Base-by-base conservation (phyloP, 257 asterid species). In the Jacaranda mimosifolia region DNA sequence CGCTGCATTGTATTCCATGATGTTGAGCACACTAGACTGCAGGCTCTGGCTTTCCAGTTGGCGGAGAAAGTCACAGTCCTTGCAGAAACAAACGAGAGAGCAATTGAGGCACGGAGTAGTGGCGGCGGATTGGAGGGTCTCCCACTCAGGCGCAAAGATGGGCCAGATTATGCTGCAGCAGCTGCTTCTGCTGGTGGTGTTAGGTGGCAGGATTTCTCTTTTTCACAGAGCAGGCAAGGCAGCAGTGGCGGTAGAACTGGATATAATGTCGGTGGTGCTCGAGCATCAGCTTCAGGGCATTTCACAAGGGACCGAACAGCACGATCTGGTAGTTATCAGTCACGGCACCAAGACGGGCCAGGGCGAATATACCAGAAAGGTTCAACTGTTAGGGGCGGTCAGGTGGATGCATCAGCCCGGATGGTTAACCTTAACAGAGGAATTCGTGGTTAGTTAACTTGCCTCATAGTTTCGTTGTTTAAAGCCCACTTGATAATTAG, bases 401-500 rank as follows among this genome's bases (percentile, higher is more conserved):
- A 91, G 53, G 80, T 73, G 79, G 98, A 94, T 79, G 78, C 85
- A 1, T 89, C 94, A 0, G 81, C 87, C 12, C 86, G 98, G 26
- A 91, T 94, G 98, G 98, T 95, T 42, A 95, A 80, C 79, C 97
- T 95, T 36, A 95, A 86, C 89, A 84, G 91, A 59, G 97, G 98
- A 13, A 79, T 78, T 58, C 92, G 96, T 2, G 53, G 83, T 26
- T 92, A 81, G 82, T 40, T 40, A 45, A 56, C 39, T 70, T 52
- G 13, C 55, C 39, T 17, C 42, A 49, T 39, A 11, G 9, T 7
- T 4, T 46, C 15, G 4, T 46, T 40, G 39, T 51, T 74, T 48
- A 53, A 32, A 69, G 7, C 42, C 21, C 8, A 8, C 46, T 26
- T 26, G 32, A 26, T 26, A 26, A 26, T 26, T 26, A 26, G 32